phyloP scores from a whole-genome alignment of 805 yeast genomes.

The Candida sonorensis region DNA sequence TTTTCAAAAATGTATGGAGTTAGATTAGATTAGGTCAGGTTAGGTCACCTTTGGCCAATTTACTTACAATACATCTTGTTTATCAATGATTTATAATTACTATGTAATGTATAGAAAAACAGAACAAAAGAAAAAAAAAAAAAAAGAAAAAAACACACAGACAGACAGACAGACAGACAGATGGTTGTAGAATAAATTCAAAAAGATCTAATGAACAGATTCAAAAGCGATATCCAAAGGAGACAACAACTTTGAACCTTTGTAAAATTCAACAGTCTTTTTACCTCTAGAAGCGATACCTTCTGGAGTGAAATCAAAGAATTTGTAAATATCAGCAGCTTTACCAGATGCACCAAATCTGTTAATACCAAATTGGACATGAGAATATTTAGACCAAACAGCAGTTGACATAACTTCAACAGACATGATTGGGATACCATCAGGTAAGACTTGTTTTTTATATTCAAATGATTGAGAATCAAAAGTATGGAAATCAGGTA shows the following conservation, averaged over 20 bases:
- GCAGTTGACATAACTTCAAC: constrained; percentile 88
- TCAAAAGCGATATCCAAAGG: constrained; percentile 79
- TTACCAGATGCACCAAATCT: constrained; percentile 97
- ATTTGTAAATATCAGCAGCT: constrained; percentile 73
- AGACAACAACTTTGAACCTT: constrained; percentile 64
- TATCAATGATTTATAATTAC: no score
- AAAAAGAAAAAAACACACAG: neutral
- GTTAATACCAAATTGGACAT: constrained; percentile 92
- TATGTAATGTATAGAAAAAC: no score
- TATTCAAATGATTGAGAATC: constrained; percentile 78
- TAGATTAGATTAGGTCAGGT: no score
- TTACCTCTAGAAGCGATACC: constrained; percentile 84
- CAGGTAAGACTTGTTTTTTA: constrained; percentile 83
- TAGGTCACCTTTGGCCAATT: no score
- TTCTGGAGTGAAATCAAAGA: constrained; percentile 86
- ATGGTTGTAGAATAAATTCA: no score
- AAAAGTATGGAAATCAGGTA: constrained; percentile 90
- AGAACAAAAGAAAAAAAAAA: no score
- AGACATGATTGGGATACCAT: constrained; percentile 87
- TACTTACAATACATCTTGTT: no score
- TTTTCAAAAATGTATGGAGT: constrained; percentile 28
- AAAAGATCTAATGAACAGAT: no score
- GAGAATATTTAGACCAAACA: constrained; percentile 95
- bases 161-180: neutral
- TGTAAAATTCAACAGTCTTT: constrained; percentile 74